Conservation (phyloP, 352 stramenopile species). For the Pythium dissimile region DNA sequence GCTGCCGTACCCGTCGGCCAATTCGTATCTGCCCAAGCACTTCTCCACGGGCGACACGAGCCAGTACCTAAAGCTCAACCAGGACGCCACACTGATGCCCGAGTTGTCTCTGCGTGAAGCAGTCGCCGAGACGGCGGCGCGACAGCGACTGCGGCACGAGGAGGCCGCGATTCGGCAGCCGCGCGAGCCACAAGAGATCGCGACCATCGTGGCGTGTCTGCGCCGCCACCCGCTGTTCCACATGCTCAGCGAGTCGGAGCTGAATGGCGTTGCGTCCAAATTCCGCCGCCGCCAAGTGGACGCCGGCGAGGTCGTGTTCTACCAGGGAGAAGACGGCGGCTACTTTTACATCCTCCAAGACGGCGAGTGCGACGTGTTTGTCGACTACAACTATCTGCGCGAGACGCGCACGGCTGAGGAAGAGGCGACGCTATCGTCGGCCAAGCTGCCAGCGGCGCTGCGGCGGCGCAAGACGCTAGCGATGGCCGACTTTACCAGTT, state of each 20-base stretch:
- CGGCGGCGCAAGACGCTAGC: conserved; percentile 67
- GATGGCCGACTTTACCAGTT: conserved; percentile 65
- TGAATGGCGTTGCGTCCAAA: conserved; percentile 44
- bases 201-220: conserved; percentile 62
- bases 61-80: conserved; percentile 76
- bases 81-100: conserved; percentile 62
- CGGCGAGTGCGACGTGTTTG: conserved; percentile 79
- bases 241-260: conserved; percentile 62
- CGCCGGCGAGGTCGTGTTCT: conserved; percentile 79
- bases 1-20: conserved; percentile 76
- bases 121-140: conserved; percentile 31
- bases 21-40: conserved; percentile 87
- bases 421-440: conserved; percentile 3
- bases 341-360: conserved; percentile 82
- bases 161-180: conserved; percentile 33
- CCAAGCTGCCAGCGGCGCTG: conserved; percentile 22
- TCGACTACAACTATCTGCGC: conserved; percentile 73
- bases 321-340: conserved; percentile 69
- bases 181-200: conserved; percentile 29
- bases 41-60: conserved; percentile 54
- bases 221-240: conserved; percentile 82
- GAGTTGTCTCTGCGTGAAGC: conserved; percentile 61
- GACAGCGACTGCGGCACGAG: conserved; percentile 25
- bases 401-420: conserved; percentile 34
- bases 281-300: conserved; percentile 56